Conservation (phyloP, 768 basidiomycete genomes). For the Lactarius quietus region DNA sequence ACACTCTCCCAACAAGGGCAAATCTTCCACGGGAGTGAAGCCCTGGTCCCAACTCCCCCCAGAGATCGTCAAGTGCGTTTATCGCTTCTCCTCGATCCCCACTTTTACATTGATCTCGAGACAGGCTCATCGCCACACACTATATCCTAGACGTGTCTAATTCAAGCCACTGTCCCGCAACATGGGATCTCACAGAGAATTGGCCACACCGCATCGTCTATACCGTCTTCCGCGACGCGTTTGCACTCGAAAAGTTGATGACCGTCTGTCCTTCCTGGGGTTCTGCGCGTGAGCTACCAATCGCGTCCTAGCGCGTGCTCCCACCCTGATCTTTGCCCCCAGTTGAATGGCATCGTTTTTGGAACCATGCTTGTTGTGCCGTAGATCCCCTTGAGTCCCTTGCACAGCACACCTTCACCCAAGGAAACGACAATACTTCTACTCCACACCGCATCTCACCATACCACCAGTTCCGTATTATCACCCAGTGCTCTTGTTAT, state of each 20-base stretch:
- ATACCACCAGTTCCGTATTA: conserved; percentile 60
- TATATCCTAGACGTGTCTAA: conserved; percentile 49
- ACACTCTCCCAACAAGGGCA: too few species aligned
- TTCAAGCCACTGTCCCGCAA: conserved; percentile 44
- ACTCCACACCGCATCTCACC: conserved; percentile 36
- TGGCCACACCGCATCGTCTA: conserved; percentile 66
- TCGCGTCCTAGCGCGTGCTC: conserved; percentile 25
- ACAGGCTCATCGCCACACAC: conserved; percentile 56
- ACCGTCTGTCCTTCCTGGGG: conserved; percentile 24
- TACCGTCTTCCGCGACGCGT: conserved; percentile 46
- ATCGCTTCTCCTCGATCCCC: not conserved
- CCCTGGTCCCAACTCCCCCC: conserved; percentile 61
- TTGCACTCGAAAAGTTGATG: conserved; percentile 26
- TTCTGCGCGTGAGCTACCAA: conserved; percentile 23
- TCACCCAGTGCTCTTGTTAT: conserved; percentile 51
- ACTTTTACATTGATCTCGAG: conserved; percentile 10
- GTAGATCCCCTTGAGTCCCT: conserved; percentile 62
- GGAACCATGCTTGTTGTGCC: conserved; percentile 58
- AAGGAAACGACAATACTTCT: conserved; percentile 31
- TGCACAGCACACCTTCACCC: conserved; percentile 46
- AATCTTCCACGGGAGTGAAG: conserved; percentile 53
- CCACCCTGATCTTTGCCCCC: conserved; percentile 20
- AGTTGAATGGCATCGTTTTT: conserved; percentile 72
- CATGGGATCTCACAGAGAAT: conserved; percentile 46
- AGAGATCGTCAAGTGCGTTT: conserved; percentile 52